Conservation (phyloP, 352 stramenopile genomes). For the Phytophthora citricola region DNA sequence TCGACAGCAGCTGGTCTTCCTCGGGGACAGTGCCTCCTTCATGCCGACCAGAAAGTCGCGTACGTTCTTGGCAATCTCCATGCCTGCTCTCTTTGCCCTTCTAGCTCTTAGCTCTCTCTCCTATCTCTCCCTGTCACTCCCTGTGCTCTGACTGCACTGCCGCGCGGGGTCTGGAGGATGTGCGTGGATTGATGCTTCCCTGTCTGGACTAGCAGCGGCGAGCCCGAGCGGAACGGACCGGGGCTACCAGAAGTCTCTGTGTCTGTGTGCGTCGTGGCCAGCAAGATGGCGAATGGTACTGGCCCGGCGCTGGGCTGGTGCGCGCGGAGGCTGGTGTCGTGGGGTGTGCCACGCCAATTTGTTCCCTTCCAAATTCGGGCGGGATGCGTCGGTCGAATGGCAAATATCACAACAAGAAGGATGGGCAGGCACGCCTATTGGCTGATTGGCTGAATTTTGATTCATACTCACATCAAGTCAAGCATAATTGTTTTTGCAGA, state of each 20-base stretch:
- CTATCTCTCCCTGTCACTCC: constrained; percentile 24
- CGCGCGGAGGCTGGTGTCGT: constrained; percentile 15
- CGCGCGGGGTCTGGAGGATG: constrained; percentile 7
- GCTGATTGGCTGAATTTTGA: not conserved
- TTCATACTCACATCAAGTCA: constrained; percentile 5
- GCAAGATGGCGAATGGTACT: constrained; percentile 55
- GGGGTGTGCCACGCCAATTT: constrained; percentile 38
- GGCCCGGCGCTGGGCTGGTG: constrained; percentile 39
- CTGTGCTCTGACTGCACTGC: constrained; percentile 19
- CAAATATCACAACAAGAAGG: constrained; percentile 42
- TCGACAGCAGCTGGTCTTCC: constrained; percentile 71
- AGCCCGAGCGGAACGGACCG: constrained; percentile 19
- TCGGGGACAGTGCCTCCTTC: constrained; percentile 75
- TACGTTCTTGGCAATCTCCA: constrained; percentile 87
- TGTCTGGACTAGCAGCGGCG: constrained; percentile 28
- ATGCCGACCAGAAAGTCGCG: constrained; percentile 83
- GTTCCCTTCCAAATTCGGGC: constrained; percentile 41
- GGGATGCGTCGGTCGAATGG: constrained; percentile 34
- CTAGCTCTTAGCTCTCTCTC: constrained; percentile 4
- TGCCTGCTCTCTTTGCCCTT: constrained; percentile 29
- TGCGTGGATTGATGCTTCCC: constrained; percentile 23
- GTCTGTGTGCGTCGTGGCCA: constrained; percentile 44
- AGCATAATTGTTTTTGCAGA: too few relatives aligned
- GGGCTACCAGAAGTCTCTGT: constrained; percentile 18
- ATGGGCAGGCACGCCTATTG: constrained; percentile 34